Evolutionary conservation across 345 rosid genomes (phyloP).

Genomic region (Anacardium occidentale): DNA sequence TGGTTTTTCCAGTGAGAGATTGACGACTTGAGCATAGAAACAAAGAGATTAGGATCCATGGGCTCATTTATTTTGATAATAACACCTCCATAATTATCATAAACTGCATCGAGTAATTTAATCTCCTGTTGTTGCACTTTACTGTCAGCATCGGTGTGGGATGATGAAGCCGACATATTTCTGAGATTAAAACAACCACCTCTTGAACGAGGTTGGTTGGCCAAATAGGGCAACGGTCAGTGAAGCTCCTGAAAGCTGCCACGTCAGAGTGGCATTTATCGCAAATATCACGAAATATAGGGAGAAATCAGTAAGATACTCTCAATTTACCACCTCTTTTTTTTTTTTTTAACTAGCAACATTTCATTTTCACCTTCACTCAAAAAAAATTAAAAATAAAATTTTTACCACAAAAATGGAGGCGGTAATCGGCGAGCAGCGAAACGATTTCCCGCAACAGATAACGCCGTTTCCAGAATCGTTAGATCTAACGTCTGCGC

Average conservation of each 20-base stretch:
- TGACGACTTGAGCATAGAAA: slow-evolving; percentile 54
- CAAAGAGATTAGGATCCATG: slow-evolving; percentile 54
- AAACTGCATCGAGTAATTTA: slow-evolving; percentile 35
- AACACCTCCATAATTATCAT: slow-evolving; percentile 80
- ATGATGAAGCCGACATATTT: slow-evolving; percentile 30
- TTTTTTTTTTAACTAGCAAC: background rate
- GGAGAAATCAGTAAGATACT: background rate
- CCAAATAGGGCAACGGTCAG: no score
- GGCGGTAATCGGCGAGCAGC: slow-evolving; percentile 3
- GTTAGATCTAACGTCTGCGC: background rate
- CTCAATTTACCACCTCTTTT: background rate
- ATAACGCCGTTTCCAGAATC: slow-evolving; percentile 16
- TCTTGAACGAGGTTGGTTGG: no score
- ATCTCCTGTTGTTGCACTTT: slow-evolving; percentile 12
- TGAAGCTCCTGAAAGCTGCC: background rate
- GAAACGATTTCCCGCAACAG: slow-evolving; percentile 12
- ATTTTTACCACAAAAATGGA: slow-evolving; percentile 12
- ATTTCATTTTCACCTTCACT: background rate
- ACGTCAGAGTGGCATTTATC: background rate
- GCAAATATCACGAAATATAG: background rate
- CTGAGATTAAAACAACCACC: slow-evolving; percentile 2
- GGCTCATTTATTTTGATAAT: slow-evolving; percentile 54
- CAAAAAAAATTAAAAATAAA: background rate
- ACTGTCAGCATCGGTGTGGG: background rate
- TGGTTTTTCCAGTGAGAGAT: slow-evolving; percentile 63